Evolutionary conservation across 495 filamentous ascomycete genomes (phyloP).

Genomic region (Umbilicaria muhlenbergii): DNA sequence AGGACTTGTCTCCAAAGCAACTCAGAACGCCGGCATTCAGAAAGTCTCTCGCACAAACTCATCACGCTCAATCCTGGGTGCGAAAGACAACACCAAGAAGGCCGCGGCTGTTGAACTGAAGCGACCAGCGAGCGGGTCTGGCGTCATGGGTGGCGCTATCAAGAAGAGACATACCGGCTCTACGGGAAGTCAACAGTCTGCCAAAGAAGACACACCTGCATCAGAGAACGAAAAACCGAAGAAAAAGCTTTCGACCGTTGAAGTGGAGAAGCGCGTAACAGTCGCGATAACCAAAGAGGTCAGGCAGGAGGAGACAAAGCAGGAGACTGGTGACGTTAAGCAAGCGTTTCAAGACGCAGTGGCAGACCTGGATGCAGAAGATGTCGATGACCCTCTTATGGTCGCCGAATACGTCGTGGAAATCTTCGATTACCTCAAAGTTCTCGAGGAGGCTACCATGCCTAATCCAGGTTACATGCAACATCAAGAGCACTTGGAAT

Average conservation of each 20-base stretch:
- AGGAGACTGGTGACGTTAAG: slow-evolving; percentile 20
- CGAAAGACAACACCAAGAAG: slow-evolving; percentile 54
- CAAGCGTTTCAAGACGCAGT: slow-evolving; percentile 33
- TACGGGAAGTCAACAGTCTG: slow-evolving; percentile 29
- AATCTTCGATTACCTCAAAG: slow-evolving; percentile 90
- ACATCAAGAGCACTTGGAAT: slow-evolving; percentile 84
- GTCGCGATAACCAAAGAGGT: slow-evolving; percentile 12
- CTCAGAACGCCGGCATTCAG: slow-evolving; percentile 56
- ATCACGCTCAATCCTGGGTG: slow-evolving; percentile 41
- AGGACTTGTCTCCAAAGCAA: slow-evolving; percentile 62
- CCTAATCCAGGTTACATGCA: slow-evolving; percentile 92
- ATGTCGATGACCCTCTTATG: slow-evolving; percentile 88
- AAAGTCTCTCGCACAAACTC: slow-evolving; percentile 56
- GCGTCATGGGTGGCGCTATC: slow-evolving; percentile 36
- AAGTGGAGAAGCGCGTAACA: slow-evolving; percentile 22
- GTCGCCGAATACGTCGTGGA: slow-evolving; percentile 93
- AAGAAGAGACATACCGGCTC: slow-evolving; percentile 49
- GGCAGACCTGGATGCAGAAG: slow-evolving; percentile 65
- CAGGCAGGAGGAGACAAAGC: slow-evolving; percentile 14
- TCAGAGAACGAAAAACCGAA: slow-evolving; percentile 37
- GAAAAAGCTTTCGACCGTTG: slow-evolving; percentile 25
- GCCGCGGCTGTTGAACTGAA: slow-evolving; percentile 40
- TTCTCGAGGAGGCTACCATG: slow-evolving; percentile 67
- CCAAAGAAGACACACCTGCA: slow-evolving; percentile 48
- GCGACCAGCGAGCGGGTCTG: slow-evolving; percentile 55